These are phyloP conservation scores for Conticribra guillardii DNA, from an alignment of 108 stramenopile species.

Conservation along the genomic window DNA sequence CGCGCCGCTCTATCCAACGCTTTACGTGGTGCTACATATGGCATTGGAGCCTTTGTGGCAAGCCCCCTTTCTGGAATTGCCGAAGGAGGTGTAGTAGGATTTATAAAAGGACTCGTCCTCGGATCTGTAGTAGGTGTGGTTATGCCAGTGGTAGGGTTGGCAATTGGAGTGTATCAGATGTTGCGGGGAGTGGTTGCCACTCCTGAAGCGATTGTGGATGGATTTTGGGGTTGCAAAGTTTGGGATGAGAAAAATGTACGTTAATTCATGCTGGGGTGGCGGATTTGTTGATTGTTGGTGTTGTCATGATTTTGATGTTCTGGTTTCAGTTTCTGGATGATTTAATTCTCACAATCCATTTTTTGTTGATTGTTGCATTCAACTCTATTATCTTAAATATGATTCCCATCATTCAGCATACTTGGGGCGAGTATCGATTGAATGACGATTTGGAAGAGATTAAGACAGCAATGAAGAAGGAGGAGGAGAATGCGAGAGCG, in stretches of 20 bases:
- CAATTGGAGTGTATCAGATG: constrained; percentile 27
- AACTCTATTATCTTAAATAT: too few relatives aligned
- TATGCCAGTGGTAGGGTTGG: constrained; percentile 16
- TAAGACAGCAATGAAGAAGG: constrained; percentile 15
- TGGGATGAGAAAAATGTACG: constrained; percentile 19
- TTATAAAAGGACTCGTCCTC: constrained; percentile 12
- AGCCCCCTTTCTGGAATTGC: constrained; percentile 4
- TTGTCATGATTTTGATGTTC: too few relatives aligned
- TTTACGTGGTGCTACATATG: constrained; percentile 25
- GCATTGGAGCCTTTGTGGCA: constrained; percentile 26
- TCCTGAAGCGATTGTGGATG: constrained; percentile 31
- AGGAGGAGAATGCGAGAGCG: constrained; percentile 9
- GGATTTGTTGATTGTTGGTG: too few relatives aligned
- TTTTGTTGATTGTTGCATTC: too few relatives aligned
- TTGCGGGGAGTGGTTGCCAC: constrained; percentile 20
- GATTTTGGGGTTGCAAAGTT: constrained; percentile 31
- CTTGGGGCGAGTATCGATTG: constrained; percentile 42
- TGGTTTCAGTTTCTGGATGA: too few relatives aligned
- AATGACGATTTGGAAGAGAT: constrained; percentile 37
- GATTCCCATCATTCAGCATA: too few relatives aligned
- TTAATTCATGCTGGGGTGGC: too few relatives aligned
- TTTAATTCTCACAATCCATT: too few relatives aligned
- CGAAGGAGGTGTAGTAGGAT: constrained; percentile 16
- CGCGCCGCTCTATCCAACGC: constrained; percentile 26
- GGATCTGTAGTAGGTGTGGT: constrained; percentile 16